Percentiles rank a stretch among this genome's conserved stretches.
These are phyloP conservation scores for Heterobasidion annosum DNA, from an alignment of 1,284 basidiomycete genomes.

Conservation along the genomic window DNA sequence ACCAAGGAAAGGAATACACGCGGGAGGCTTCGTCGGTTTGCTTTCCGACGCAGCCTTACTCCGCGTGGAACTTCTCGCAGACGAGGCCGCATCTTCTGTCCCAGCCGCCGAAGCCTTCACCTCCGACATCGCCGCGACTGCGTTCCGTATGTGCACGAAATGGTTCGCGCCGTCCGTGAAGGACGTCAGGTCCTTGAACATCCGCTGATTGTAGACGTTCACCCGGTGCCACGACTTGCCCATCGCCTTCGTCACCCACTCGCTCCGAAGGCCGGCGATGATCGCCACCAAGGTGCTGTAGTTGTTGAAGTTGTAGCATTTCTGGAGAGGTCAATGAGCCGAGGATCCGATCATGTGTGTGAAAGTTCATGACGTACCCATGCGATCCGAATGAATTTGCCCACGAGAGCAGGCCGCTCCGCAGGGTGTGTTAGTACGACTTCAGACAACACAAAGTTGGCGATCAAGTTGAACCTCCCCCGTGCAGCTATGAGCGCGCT, in stretches of 20 bases:
- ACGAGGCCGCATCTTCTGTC: slow-evolving; percentile 26
- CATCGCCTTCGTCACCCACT: slow-evolving; percentile 66
- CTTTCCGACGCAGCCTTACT: slow-evolving; percentile 36
- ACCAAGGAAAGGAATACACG: slow-evolving; percentile 78
- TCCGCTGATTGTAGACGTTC: slow-evolving; percentile 66
- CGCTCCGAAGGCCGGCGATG: slow-evolving; percentile 68
- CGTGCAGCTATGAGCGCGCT: slow-evolving; percentile 69
- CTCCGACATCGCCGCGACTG: slow-evolving; percentile 57
- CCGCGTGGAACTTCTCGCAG: slow-evolving; percentile 24
- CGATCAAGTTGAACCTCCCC: slow-evolving; percentile 83
- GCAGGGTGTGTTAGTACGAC: slow-evolving; percentile 59
- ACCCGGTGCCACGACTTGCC: slow-evolving; percentile 60
- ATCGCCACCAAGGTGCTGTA: slow-evolving; percentile 79
- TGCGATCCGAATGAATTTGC: slow-evolving; percentile 81
- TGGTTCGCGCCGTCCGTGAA: slow-evolving; percentile 64
- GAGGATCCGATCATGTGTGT: not conserved
- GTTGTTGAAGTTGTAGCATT: slow-evolving; percentile 76
- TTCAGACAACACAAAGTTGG: slow-evolving; percentile 78
- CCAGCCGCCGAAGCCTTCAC: slow-evolving; percentile 34
- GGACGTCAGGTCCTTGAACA: slow-evolving; percentile 67
- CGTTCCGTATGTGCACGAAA: slow-evolving; percentile 68
- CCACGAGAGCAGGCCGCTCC: slow-evolving; percentile 60
- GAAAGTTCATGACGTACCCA: slow-evolving; percentile 47
- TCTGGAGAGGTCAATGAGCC: slow-evolving; percentile 33
- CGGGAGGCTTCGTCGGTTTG: slow-evolving; percentile 38